phyloP scores from a whole-genome alignment of 805 yeast genomes.

The Lipomyces anomalus region DNA sequence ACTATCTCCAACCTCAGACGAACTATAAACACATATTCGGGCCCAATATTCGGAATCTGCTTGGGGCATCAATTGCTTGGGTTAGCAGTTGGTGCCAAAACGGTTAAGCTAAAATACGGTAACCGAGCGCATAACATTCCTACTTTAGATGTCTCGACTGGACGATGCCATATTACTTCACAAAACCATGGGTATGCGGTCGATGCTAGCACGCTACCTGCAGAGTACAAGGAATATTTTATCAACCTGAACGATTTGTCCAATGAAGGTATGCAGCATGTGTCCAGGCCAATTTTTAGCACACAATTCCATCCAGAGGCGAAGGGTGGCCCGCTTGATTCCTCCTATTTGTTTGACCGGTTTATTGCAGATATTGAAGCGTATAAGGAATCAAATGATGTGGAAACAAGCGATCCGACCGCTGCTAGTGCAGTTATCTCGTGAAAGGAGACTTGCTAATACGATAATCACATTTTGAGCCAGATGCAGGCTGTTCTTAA shows the following conservation, averaged over 20 bases:
- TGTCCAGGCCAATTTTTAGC: constrained; percentile 80
- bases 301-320: constrained; percentile 99
- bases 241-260: constrained; percentile 91
- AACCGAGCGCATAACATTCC: constrained; percentile 99
- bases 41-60: constrained; percentile 97
- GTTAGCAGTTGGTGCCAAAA: constrained; percentile 90
- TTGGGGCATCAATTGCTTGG: constrained; percentile 96
- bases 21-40: constrained; percentile 59
- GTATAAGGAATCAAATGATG: constrained; percentile 38
- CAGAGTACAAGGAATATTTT: constrained; percentile 80
- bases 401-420: neutral
- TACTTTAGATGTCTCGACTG: constrained; percentile 80
- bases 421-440: no score
- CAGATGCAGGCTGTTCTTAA: no score
- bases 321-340: constrained; percentile 96
- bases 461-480: no score
- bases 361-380: constrained; percentile 65
- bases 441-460: no score
- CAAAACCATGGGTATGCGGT: constrained; percentile 99
- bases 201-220: constrained; percentile 66
- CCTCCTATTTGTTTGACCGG: constrained; percentile 84
- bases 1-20: constrained; percentile 70
- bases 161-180: constrained; percentile 96
- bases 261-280: constrained; percentile 96
- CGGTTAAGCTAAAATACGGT: constrained; percentile 90